These are phyloP conservation scores for Leccinum longicurvipes DNA, from an alignment of 768 basidiomycete genomes.

Conservation along the genomic window DNA sequence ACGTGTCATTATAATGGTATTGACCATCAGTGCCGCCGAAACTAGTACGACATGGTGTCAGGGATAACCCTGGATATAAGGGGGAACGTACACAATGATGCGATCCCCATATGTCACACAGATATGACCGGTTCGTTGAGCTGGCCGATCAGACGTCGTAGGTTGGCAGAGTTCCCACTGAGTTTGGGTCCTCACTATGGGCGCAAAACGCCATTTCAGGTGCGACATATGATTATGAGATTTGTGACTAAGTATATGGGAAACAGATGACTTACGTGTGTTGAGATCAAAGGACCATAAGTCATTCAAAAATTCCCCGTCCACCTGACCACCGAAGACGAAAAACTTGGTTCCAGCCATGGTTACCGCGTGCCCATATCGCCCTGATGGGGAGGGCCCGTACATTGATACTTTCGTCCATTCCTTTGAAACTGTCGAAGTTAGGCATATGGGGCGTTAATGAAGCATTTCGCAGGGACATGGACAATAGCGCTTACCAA, in stretches of 20 bases:
- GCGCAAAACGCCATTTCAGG: slow-evolving; percentile 3
- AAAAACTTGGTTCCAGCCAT: slow-evolving; percentile 92
- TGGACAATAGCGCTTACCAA: slow-evolving; percentile 54
- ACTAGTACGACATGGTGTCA: slow-evolving; percentile 38
- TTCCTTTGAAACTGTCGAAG: slow-evolving; percentile 74
- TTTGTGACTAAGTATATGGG: background rate
- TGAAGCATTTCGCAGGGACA: background rate
- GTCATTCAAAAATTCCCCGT: slow-evolving; percentile 92
- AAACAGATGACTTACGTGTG: slow-evolving; percentile 58
- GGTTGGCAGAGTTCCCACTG: slow-evolving; percentile 81
- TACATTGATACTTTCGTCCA: slow-evolving; percentile 87
- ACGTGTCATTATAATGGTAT: slow-evolving; percentile 99
- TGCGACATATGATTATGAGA: background rate
- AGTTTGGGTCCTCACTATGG: slow-evolving; percentile 74
- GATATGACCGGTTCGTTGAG: slow-evolving; percentile 89
- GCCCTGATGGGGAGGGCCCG: slow-evolving; percentile 76
- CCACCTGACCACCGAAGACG: slow-evolving; percentile 95
- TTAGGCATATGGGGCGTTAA: slow-evolving; percentile 3
- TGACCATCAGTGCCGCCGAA: slow-evolving; percentile 99
- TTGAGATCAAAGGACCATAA: slow-evolving; percentile 96
- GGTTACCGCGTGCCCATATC: slow-evolving; percentile 94
- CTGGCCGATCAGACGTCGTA: slow-evolving; percentile 56
- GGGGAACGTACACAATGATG: slow-evolving; percentile 68
- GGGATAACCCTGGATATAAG: slow-evolving; percentile 15
- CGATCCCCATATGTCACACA: slow-evolving; percentile 80